A percentile compares a stretch with the other conserved stretches of the same genome.
Evolutionary conservation across 495 filamentous ascomycete genomes (phyloP).

Genomic region (Lasiosphaeriaceae sp.): DNA sequence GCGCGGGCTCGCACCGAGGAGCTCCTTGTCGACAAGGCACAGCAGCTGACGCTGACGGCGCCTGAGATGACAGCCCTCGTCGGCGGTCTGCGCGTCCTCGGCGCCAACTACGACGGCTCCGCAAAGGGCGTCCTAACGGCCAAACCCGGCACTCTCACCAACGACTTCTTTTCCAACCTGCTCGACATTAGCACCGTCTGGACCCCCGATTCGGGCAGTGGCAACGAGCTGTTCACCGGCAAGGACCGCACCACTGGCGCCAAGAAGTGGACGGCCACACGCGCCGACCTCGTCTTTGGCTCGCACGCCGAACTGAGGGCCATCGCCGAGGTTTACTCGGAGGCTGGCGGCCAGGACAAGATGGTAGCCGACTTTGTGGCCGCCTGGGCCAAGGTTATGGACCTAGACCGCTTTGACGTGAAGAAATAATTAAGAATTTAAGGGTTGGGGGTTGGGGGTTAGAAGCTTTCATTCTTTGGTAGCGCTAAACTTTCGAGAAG

Average conservation of each 20-base stretch:
- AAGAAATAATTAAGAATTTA: neutral
- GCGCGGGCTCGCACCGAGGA: slow-evolving; percentile 57
- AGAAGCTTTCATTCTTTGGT: no score
- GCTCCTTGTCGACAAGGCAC: slow-evolving; percentile 62
- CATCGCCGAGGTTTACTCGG: slow-evolving; percentile 63
- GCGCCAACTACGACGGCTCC: slow-evolving; percentile 64
- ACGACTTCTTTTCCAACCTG: slow-evolving; percentile 74
- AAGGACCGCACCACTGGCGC: slow-evolving; percentile 60
- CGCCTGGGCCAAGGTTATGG: slow-evolving; percentile 69
- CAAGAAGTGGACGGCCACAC: slow-evolving; percentile 64
- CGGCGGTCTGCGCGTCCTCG: slow-evolving; percentile 64
- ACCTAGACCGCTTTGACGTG: slow-evolving; percentile 61
- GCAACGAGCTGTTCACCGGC: slow-evolving; percentile 56
- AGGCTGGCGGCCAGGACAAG: slow-evolving; percentile 50
- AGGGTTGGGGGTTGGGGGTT: no score
- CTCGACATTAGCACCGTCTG: slow-evolving; percentile 61
- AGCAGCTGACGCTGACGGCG: slow-evolving; percentile 61
- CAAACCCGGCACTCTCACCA: slow-evolving; percentile 60
- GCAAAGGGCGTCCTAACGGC: slow-evolving; percentile 58
- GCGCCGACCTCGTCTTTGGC: slow-evolving; percentile 65
- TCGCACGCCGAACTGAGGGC: slow-evolving; percentile 68
- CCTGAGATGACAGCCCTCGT: slow-evolving; percentile 67
- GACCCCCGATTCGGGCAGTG: slow-evolving; percentile 44
- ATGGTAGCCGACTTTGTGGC: slow-evolving; percentile 66
- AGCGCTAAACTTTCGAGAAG: no score